A percentile compares a stretch with the other conserved stretches of the same genome.
Conservation (phyloP, 495 filamentous ascomycete genomes). For the Hypoxylon rickii region DNA sequence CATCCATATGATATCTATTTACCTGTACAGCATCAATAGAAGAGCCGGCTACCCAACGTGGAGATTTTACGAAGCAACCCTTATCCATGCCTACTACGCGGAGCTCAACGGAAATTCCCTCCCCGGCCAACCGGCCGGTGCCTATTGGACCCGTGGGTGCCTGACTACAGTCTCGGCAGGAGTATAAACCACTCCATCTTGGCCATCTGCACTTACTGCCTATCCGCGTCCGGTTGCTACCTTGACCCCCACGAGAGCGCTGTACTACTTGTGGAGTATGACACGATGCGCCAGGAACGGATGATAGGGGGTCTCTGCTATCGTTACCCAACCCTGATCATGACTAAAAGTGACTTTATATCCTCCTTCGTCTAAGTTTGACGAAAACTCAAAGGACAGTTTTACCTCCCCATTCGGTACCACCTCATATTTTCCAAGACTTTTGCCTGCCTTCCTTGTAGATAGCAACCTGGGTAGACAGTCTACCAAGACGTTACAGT, state of each 20-base stretch:
- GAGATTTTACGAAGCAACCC: neutral
- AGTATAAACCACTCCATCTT: constrained; percentile 7
- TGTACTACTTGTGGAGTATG: constrained; percentile 12
- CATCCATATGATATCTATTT: no score
- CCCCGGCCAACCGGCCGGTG: constrained; percentile 8
- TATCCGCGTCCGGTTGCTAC: constrained; percentile 12
- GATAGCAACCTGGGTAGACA: no score
- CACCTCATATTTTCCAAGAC: neutral
- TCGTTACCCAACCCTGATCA: neutral
- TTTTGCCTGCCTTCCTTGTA: no score
- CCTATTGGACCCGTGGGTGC: no score
- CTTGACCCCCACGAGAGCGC: constrained; percentile 23
- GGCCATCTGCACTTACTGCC: constrained; percentile 7
- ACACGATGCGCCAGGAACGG: constrained; percentile 14
- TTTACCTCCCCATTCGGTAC: neutral
- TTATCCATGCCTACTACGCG: constrained; percentile 17
- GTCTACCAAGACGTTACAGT: neutral
- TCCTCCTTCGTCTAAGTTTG: neutral
- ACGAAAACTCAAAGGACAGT: neutral
- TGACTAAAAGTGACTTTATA: neutral
- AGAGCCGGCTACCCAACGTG: no score
- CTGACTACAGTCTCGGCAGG: constrained; percentile 3
- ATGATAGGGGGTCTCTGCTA: neutral
- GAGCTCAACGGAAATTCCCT: constrained; percentile 1
- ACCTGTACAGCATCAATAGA: no score